Base-by-base conservation (phyloP, 2,329 filamentous ascomycete genomes). In the Aspergillus thermomutatus region DNA sequence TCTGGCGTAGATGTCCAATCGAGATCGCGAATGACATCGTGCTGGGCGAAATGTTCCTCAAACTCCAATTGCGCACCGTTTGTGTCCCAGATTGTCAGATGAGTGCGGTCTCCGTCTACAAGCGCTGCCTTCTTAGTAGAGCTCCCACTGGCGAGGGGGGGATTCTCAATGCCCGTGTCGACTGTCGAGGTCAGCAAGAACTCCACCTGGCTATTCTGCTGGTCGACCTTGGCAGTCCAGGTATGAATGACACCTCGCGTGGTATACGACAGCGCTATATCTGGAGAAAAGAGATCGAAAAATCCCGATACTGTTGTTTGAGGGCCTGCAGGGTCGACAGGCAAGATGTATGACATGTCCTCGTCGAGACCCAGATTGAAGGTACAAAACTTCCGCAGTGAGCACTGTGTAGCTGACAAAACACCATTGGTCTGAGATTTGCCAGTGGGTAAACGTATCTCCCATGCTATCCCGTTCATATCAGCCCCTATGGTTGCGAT, bases 1-100 rank as follows among this genome's bases (percentile, higher is more conserved):
- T 96, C 91, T 0, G 91, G 91, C 0, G 92, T 96, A 3, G 90
- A 93, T 0, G 92, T 93, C 93, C 93, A 97, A 72, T 96, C 92
- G 11, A 97, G 83, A 72, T 96, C 92, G 60, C 88, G 86, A 43
- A 97, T 91, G 5, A 82, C 83, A 65, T 94, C 89, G 58, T 88
- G 83, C 11, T 82, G 81, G 61, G 88, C 83, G 61, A 92, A 94
- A 28, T 85, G 82, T 65, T 93, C 85, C 59, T 90, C 83, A 67
- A 90, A 92, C 71, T 97, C 92, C 5, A 96, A 81, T 60, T 91
- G 87, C 1, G 87, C 87, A 54, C 88, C 90, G 60, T 88, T 85
- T 10, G 91, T 89, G 68, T 96, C 92, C 93, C 92, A 97, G 50
- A 97, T 96, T 0, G 90, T 95, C 50, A 97, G 77, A 43, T 87